phyloP scores from a whole-genome alignment of 176 grass and related monocot genomes.

The Guadua angustifolia region DNA sequence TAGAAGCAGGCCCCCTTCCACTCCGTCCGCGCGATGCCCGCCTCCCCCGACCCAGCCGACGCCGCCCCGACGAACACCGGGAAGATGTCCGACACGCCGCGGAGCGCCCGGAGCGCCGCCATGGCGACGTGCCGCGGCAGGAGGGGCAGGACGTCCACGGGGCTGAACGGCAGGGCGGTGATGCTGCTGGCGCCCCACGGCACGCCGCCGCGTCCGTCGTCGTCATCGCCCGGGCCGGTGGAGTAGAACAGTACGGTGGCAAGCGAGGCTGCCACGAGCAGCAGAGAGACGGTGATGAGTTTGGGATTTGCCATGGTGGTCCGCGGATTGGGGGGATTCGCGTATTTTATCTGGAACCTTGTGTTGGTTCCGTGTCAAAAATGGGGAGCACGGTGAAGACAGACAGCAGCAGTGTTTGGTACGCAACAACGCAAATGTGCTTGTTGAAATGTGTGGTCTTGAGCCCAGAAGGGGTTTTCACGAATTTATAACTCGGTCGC shows the following conservation, averaged over 20 bases:
- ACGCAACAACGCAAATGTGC: constrained; percentile 17
- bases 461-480: neutral
- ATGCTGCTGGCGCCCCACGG: neutral
- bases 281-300: neutral
- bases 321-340: neutral
- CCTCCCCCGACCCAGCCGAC: constrained; percentile 6
- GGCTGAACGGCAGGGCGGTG: constrained; percentile 48
- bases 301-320: constrained; percentile 32
- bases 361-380: constrained; percentile 42
- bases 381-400: constrained; percentile 10
- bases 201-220: neutral
- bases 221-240: neutral
- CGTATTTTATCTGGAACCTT: neutral
- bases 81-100: constrained; percentile 55
- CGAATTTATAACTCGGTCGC: neutral
- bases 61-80: constrained; percentile 69
- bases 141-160: constrained; percentile 55
- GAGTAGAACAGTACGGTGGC: constrained; percentile 20
- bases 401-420: neutral
- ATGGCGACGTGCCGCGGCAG: constrained; percentile 46
- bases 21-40: neutral
- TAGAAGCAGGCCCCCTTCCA: constrained; percentile 84
- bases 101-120: constrained; percentile 49
- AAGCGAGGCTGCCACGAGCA: constrained; percentile 33
- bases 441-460: constrained; percentile 15